A percentile compares a stretch with the other conserved stretches of the same genome.
These are phyloP conservation scores for Fistulinella staudtii DNA, from an alignment of 1,284 basidiomycete genomes.

Conservation along the genomic window DNA sequence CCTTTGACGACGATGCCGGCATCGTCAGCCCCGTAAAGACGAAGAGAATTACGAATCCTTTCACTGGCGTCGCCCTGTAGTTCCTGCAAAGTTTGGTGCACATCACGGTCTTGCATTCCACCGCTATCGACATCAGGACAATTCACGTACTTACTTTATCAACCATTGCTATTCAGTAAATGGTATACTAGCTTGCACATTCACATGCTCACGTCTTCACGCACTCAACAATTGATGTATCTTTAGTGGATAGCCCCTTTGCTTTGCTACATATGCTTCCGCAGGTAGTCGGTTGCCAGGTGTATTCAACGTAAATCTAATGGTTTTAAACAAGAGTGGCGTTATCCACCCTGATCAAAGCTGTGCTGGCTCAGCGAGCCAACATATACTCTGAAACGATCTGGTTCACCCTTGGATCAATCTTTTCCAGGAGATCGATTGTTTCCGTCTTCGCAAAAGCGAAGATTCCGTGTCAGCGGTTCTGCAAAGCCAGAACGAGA, in stretches of 20 bases:
- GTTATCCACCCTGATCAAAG: neutral
- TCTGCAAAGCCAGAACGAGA: neutral
- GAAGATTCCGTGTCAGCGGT: slow-evolving; percentile 4
- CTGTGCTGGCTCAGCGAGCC: slow-evolving; percentile 7
- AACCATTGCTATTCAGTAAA: slow-evolving; percentile 7
- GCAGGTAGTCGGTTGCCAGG: slow-evolving; percentile 5
- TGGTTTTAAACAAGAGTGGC: neutral
- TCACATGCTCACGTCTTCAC: slow-evolving; percentile 1
- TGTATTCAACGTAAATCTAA: slow-evolving; percentile 4
- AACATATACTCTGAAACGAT: slow-evolving; percentile 23
- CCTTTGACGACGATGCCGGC: slow-evolving; percentile 67
- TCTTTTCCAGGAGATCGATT: slow-evolving; percentile 19
- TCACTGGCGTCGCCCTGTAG: slow-evolving; percentile 28
- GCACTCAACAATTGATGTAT: slow-evolving; percentile 20
- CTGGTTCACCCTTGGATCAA: slow-evolving; percentile 28
- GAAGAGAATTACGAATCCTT: slow-evolving; percentile 30
- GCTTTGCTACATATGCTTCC: slow-evolving; percentile 4
- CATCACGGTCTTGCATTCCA: neutral
- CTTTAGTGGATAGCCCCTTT: slow-evolving; percentile 16
- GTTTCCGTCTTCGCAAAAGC: slow-evolving; percentile 20
- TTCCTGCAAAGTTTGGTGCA: neutral
- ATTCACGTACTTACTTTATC: slow-evolving; percentile 2
- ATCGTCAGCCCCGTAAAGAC: slow-evolving; percentile 22
- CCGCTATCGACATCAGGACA: slow-evolving; percentile 1
- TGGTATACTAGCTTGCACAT: slow-evolving; percentile 11